A percentile compares a stretch with the other conserved stretches of the same genome.
Conservation (phyloP, 345 rosid species). For the Brassica carinata region DNA sequence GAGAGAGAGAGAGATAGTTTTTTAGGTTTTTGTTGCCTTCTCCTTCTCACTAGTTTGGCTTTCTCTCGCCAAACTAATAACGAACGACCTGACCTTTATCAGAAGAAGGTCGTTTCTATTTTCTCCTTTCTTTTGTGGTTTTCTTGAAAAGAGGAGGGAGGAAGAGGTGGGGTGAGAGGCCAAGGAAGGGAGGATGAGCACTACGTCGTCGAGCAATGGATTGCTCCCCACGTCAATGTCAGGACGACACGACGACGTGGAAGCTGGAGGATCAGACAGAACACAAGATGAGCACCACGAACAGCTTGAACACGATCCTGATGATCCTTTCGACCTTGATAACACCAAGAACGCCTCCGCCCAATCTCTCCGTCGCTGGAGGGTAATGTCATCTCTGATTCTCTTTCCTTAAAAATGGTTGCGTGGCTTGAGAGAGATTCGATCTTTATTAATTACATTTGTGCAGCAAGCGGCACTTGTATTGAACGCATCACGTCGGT, state of each 20-base stretch:
- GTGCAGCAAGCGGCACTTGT: conserved; percentile 93
- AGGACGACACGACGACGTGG: conserved; percentile 46
- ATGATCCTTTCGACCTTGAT: conserved; percentile 71
- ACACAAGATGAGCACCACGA: conserved; percentile 36
- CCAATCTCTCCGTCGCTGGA: conserved; percentile 74
- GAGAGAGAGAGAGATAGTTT: conserved; percentile 11
- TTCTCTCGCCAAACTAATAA: conserved; percentile 24
- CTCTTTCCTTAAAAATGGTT: background rate
- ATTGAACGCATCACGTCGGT: conserved; percentile 93
- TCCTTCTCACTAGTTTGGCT: conserved; percentile 34
- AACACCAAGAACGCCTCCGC: conserved; percentile 72
- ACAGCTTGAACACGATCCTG: conserved; percentile 39
- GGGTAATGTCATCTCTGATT: conserved; percentile 47
- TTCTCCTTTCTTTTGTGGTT: background rate
- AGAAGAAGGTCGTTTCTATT: conserved; percentile 17
- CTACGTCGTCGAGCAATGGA: conserved; percentile 44
- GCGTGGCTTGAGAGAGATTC: background rate
- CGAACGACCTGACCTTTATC: conserved; percentile 2
- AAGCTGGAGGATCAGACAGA: conserved; percentile 44
- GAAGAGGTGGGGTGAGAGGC: conserved; percentile 23
- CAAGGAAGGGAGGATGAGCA: conserved; percentile 45
- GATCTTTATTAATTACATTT: background rate
- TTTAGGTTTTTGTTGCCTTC: conserved; percentile 28
- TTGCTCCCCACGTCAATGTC: conserved; percentile 40
- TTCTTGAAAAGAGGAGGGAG: conserved; percentile 9